Evolutionary conservation across 805 yeast genomes (phyloP), one percentile per base, ranked within the genome.

Genomic region (Candida tammaniensis): DNA sequence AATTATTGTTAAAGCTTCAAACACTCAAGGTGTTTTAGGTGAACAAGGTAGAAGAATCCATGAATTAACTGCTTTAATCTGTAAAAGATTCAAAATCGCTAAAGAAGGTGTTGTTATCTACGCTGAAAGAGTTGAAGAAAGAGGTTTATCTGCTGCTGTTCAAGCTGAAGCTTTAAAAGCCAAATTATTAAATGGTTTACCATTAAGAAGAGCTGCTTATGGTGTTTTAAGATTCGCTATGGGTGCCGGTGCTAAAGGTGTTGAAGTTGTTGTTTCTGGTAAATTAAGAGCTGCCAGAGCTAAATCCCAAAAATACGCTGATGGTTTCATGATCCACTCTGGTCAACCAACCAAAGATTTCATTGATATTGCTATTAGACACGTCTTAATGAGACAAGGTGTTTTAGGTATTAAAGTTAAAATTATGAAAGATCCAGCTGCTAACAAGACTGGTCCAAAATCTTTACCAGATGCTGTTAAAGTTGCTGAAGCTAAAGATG

Each of bases 171-270:
- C 96, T 59, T 81, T 93, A 70, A 88, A 88, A 73, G 85, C 89
- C 88, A 93, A 93, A 80, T 82, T 93, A 61, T 85, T 93, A 67
- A 85, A 84, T 77, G 98, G 98, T 80, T 83, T 93, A 67, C 96
- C 98, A 65, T 88, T 93, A 79, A 88, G 98, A 81, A 87, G 98
- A 80, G 98, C 98, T 59, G 98, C 98, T 62, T 93, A 93, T 87
- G 98, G 98, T 87, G 98, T 93, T 59, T 94, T 93, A 76, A 88
- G 98, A 81, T 86, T 80, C 83, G 96, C 94, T 65, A 93, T 93
- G 96, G 97, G 89, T 74, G 87, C 97, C 52, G 98, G 98, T 76
- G 98, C 98, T 69, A 93, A 93, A 86, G 98, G 98, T 89, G 96
- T 94, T 67, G 98, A 93, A 81, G 98, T 93, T 72, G 98, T 93